phyloP scores from a whole-genome alignment of 2,329 filamentous ascomycete species.

The Colletotrichum falcatum region DNA sequence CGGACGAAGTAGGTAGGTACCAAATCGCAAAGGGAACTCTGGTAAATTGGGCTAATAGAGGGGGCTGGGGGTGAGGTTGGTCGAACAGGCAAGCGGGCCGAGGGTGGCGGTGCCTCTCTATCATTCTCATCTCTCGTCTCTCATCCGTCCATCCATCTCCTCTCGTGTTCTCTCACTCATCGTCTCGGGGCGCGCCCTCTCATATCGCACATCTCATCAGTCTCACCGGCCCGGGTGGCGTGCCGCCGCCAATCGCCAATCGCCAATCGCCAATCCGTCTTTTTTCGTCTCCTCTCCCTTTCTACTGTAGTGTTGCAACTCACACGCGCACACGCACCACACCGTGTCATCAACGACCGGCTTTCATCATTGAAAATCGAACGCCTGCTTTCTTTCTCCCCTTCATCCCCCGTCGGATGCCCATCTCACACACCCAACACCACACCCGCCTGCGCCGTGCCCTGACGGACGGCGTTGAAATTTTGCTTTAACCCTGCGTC shows the following conservation, averaged over 20 bases:
- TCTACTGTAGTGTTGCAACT: background rate
- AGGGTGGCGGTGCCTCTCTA: conserved; percentile 34
- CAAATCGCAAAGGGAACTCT: conserved; percentile 1
- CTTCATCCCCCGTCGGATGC: background rate
- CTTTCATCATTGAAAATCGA: background rate
- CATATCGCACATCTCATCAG: conserved; percentile 3
- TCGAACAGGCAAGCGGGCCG: conserved; percentile 16
- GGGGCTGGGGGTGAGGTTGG: conserved; percentile 39
- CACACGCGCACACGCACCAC: background rate
- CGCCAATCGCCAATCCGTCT: too few species aligned
- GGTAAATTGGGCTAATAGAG: conserved; percentile 34
- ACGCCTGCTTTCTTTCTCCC: background rate
- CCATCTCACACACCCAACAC: background rate
- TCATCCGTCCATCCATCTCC: too few species aligned
- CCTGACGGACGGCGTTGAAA: background rate
- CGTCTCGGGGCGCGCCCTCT: conserved; percentile 5
- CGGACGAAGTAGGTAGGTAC: too few species aligned
- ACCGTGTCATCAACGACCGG: background rate
- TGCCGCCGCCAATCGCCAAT: conserved; percentile 4
- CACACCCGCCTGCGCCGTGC: background rate
- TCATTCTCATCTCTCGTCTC: conserved; percentile 24
- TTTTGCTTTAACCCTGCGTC: conserved; percentile 3
- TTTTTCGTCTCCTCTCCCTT: background rate
- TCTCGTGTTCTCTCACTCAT: background rate
- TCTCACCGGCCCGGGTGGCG: conserved; percentile 14